These are phyloP conservation scores for Tolypocladium tundrense DNA, from an alignment of 2,329 filamentous ascomycete species.

Conservation along the genomic window DNA sequence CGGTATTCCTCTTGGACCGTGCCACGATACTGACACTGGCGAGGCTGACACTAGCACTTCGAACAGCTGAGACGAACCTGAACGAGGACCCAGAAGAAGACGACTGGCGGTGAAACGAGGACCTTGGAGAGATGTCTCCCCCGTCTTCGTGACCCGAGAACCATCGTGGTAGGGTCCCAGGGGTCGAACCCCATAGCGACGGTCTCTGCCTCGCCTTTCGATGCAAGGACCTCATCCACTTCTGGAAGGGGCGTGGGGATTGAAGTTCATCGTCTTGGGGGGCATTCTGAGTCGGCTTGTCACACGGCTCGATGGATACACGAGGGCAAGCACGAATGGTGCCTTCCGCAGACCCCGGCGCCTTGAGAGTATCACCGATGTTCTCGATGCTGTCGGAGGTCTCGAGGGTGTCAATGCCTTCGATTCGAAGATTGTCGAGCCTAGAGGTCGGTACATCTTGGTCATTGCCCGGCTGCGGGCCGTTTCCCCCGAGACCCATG, in stretches of 20 bases:
- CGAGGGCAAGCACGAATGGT: constrained; percentile 10
- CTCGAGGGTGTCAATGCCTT: constrained; percentile 22
- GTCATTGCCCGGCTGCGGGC: constrained; percentile 14
- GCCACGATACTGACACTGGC: constrained; percentile 60
- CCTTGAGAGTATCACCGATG: constrained; percentile 2
- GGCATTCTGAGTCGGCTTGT: constrained; percentile 2
- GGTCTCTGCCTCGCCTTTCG: constrained; percentile 38
- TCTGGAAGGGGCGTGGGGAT: constrained; percentile 45
- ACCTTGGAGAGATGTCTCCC: neutral
- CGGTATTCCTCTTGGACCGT: constrained; percentile 43
- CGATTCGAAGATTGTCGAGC: constrained; percentile 12
- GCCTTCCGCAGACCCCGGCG: neutral
- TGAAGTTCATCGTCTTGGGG: constrained; percentile 5
- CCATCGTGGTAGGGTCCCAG: constrained; percentile 4
- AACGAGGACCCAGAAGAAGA: constrained; percentile 67
- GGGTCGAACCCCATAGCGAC: neutral
- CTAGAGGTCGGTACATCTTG: constrained; percentile 19
- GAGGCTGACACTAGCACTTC: constrained; percentile 70
- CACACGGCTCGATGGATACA: constrained; percentile 14
- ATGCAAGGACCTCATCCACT: constrained; percentile 64
- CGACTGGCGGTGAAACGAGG: constrained; percentile 4
- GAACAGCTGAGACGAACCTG: constrained; percentile 69
- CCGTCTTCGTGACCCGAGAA: neutral
- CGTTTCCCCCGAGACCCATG: neutral
- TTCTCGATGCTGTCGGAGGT: constrained; percentile 27